These are phyloP conservation scores for Lagenaria siceraria DNA, from an alignment of 306 rosid genomes.

Conservation along the genomic window DNA sequence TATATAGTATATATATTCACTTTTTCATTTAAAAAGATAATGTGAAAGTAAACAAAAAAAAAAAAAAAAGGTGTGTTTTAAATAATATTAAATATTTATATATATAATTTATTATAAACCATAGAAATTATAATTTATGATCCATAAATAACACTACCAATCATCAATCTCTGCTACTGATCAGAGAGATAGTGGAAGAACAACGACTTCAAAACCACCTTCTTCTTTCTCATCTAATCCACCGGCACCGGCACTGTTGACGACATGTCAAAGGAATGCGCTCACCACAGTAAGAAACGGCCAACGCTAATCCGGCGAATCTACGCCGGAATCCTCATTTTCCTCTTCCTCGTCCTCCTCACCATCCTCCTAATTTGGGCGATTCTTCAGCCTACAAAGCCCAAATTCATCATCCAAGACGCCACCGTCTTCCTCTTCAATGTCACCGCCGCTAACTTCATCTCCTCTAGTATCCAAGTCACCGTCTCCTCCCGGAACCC, in stretches of 20 bases:
- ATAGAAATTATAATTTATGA: too few relatives aligned
- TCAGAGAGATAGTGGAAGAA: background rate
- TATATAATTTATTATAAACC: too few relatives aligned
- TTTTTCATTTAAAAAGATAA: too few relatives aligned
- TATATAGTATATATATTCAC: too few relatives aligned
- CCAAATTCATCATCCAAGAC: slow-evolving; percentile 69
- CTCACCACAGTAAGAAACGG: slow-evolving; percentile 23
- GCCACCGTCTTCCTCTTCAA: slow-evolving; percentile 79
- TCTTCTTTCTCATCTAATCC: background rate
- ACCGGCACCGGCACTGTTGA: background rate
- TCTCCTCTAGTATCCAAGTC: slow-evolving; percentile 59
- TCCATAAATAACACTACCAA: background rate
- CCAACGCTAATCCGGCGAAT: background rate
- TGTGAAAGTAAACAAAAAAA: too few relatives aligned
- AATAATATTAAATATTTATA: too few relatives aligned
- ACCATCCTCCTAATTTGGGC: slow-evolving; percentile 68
- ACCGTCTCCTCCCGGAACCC: slow-evolving; percentile 73
- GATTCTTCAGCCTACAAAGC: slow-evolving; percentile 54
- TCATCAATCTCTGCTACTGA: background rate
- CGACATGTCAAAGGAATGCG: slow-evolving; percentile 50
- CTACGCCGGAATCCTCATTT: slow-evolving; percentile 32
- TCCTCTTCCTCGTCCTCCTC: slow-evolving; percentile 38
- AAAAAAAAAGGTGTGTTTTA: too few relatives aligned
- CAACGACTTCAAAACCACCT: background rate
- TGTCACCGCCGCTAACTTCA: slow-evolving; percentile 40